phyloP scores from a whole-genome alignment of 2,329 filamentous ascomycete species.

The Mycosphaerella sp. region DNA sequence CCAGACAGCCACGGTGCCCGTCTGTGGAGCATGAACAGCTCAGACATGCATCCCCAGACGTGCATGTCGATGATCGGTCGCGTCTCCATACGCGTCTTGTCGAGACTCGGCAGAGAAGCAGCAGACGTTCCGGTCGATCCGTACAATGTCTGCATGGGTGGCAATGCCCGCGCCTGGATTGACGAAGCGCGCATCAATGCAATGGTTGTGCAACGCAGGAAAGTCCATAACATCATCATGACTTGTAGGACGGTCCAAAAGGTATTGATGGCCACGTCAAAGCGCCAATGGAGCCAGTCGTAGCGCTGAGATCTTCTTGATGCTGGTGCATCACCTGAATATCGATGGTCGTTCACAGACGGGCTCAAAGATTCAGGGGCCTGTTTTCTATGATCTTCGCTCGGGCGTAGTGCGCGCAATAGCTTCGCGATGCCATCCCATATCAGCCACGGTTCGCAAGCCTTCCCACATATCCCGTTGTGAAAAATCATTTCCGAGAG shows the following conservation, averaged over 20 bases:
- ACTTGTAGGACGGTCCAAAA: constrained; percentile 18
- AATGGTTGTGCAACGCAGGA: constrained; percentile 57
- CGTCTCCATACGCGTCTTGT: constrained; percentile 6
- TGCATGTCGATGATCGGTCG: constrained; percentile 67
- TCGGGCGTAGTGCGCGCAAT: constrained; percentile 39
- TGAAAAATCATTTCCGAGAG: constrained; percentile 85
- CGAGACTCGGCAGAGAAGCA: background rate
- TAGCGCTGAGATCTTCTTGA: constrained; percentile 12
- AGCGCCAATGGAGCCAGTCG: constrained; percentile 12
- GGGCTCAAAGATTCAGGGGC: constrained; percentile 7
- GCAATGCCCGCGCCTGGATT: constrained; percentile 49
- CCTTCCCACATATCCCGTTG: constrained; percentile 69
- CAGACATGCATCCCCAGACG: constrained; percentile 66
- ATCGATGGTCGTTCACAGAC: constrained; percentile 46
- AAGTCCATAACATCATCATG: constrained; percentile 39
- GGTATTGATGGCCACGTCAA: constrained; percentile 16
- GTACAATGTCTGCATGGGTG: constrained; percentile 8
- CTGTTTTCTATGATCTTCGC: constrained; percentile 18
- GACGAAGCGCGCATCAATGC: constrained; percentile 63
- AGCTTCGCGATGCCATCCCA: constrained; percentile 77
- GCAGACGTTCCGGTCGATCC: background rate
- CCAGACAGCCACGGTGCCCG: constrained; percentile 91
- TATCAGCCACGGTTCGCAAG: constrained; percentile 81
- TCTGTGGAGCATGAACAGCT: constrained; percentile 63
- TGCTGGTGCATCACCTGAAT: constrained; percentile 39